Conservation (phyloP, 495 filamentous ascomycete species). For the Penicillium riverlandense region DNA sequence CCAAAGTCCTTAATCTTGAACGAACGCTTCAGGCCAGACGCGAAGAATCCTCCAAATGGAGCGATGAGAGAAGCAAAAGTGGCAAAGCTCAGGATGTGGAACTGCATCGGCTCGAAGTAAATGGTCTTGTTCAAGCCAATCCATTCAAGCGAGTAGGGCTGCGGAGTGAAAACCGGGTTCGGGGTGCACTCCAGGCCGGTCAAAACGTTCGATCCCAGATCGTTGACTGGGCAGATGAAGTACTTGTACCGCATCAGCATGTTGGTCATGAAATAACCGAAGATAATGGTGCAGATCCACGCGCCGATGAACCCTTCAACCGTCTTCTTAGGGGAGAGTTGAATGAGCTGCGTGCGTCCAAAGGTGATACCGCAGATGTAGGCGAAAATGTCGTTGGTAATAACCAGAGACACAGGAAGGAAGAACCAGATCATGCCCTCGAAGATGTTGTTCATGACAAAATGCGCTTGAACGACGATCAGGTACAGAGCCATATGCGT, state of each 20-base stretch:
- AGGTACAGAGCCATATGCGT: constrained; percentile 98
- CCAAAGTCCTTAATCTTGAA: constrained; percentile 99
- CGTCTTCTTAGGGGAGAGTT: constrained; percentile 98
- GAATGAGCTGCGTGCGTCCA: constrained; percentile 93
- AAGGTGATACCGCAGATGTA: constrained; percentile 98
- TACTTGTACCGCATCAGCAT: constrained; percentile 88
- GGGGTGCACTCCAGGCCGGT: constrained; percentile 85
- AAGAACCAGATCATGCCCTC: constrained; percentile 99
- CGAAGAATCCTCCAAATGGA: constrained; percentile 98
- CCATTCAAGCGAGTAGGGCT: constrained; percentile 66
- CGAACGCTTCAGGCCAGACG: constrained; percentile 92
- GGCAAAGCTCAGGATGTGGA: constrained; percentile 85
- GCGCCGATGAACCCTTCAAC: constrained; percentile 97
- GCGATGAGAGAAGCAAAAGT: constrained; percentile 96
- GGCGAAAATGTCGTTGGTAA: constrained; percentile 98
- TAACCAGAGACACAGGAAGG: constrained; percentile 88
- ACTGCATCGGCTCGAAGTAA: constrained; percentile 81
- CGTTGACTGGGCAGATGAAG: constrained; percentile 96
- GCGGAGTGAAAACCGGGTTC: constrained; percentile 87
- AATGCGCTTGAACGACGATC: constrained; percentile 96
- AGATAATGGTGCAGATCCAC: constrained; percentile 89
- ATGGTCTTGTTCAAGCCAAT: constrained; percentile 53
- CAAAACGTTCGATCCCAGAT: constrained; percentile 87
- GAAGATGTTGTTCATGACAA: constrained; percentile 99
- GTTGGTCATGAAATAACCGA: constrained; percentile 78